Conservation (phyloP, 2,329 filamentous ascomycete species). For the Aspergillus jensenii region DNA sequence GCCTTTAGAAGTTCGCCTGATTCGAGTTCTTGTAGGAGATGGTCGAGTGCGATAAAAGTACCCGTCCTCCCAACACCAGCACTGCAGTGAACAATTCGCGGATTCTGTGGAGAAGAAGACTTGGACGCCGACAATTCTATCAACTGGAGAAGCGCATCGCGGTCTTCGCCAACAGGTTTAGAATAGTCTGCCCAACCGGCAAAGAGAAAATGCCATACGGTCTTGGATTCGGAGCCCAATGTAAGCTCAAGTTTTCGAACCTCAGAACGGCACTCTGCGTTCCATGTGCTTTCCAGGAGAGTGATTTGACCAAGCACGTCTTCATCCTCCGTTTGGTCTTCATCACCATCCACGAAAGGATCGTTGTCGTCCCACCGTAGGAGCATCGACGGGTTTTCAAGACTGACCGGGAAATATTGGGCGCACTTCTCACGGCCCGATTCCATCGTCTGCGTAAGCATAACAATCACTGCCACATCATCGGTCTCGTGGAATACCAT, state of each 20-base stretch:
- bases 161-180: conserved; percentile 63
- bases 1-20: conserved; percentile 63
- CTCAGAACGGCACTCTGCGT: conserved; percentile 62
- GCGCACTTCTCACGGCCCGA: conserved; percentile 77
- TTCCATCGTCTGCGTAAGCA: conserved; percentile 90
- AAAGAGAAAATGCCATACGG: conserved; percentile 83
- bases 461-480: conserved; percentile 79
- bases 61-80: conserved; percentile 92
- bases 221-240: conserved; percentile 55
- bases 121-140: conserved; percentile 50
- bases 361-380: conserved; percentile 35
- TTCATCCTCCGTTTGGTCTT: conserved; percentile 64
- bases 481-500: conserved; percentile 86
- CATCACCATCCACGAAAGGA: conserved; percentile 55
- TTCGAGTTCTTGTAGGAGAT: conserved; percentile 78
- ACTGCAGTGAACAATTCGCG: conserved; percentile 82
- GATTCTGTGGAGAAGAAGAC: conserved; percentile 55
- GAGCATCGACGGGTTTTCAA: conserved; percentile 53
- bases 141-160: conserved; percentile 51
- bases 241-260: conserved; percentile 68
- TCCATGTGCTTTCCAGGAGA: conserved; percentile 56
- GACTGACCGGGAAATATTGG: conserved; percentile 73
- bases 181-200: conserved; percentile 88
- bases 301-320: conserved; percentile 66
- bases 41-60: conserved; percentile 95